These are phyloP conservation scores for Collybia nuda DNA, from an alignment of 768 basidiomycete genomes.

Conservation along the genomic window DNA sequence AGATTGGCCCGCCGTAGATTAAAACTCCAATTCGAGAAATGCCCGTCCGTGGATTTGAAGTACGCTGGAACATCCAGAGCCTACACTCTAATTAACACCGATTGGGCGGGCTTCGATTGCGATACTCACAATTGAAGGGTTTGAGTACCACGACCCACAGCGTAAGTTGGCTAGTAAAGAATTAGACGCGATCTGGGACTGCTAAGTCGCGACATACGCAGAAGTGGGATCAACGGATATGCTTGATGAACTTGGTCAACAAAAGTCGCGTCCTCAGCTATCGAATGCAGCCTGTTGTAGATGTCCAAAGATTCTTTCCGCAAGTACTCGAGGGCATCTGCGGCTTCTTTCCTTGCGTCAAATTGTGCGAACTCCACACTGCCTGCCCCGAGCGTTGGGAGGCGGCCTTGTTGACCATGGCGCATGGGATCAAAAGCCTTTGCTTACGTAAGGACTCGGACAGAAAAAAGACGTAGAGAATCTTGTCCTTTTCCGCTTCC, in stretches of 20 bases:
- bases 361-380: neutral
- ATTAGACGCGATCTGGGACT: neutral
- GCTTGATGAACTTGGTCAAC: conserved; percentile 35
- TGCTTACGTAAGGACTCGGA: too few species aligned
- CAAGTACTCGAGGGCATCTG: conserved; percentile 43
- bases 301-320: conserved; percentile 74
- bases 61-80: conserved; percentile 55
- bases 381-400: neutral
- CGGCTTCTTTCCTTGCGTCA: conserved; percentile 2
- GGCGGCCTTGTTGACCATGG: too few species aligned
- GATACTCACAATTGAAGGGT: conserved; percentile 57
- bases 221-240: conserved; percentile 47
- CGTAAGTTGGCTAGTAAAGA: conserved; percentile 74
- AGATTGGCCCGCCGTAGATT: conserved; percentile 84
- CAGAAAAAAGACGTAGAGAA: too few species aligned
- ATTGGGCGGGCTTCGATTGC: neutral
- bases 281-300: conserved; percentile 87
- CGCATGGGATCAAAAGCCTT: too few species aligned
- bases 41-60: conserved; percentile 93
- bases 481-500: too few species aligned
- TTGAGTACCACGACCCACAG: conserved; percentile 92
- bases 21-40: conserved; percentile 83
- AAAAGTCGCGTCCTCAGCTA: conserved; percentile 74
- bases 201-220: conserved; percentile 38
- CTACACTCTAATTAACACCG: conserved; percentile 14